Percentiles rank a stretch among this genome's conserved stretches.
These are phyloP conservation scores for Wickerhamomyces hampshirensis DNA, from an alignment of 805 yeast species.

Conservation along the genomic window DNA sequence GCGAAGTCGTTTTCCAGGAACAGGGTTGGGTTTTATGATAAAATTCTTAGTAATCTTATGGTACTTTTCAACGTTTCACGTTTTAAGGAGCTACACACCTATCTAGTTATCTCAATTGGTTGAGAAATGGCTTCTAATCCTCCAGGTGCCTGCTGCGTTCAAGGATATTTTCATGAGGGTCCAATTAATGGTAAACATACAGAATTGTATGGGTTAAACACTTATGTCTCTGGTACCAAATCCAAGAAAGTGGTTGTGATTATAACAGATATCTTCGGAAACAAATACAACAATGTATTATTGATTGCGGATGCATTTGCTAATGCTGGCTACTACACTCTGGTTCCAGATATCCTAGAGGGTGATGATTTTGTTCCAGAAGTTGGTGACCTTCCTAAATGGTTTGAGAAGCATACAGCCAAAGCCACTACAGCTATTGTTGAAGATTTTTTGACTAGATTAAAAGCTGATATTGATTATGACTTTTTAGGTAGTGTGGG, in stretches of 20 bases:
- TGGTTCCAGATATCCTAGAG: slow-evolving; percentile 67
- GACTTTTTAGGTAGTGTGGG: slow-evolving; percentile 58
- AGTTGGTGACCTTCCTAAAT: slow-evolving; percentile 28
- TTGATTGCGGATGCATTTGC: slow-evolving; percentile 69
- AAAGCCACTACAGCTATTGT: slow-evolving; percentile 43
- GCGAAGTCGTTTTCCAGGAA: too few species aligned
- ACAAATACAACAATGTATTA: slow-evolving; percentile 46
- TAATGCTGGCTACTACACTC: slow-evolving; percentile 53
- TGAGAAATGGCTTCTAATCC: slow-evolving; percentile 47
- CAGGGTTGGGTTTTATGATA: too few species aligned
- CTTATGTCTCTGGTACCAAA: slow-evolving; percentile 42
- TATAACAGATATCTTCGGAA: slow-evolving; percentile 67
- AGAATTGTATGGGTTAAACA: slow-evolving; percentile 36
- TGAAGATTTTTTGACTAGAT: slow-evolving; percentile 37
- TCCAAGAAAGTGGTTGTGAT: slow-evolving; percentile 51
- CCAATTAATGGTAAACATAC: slow-evolving; percentile 38
- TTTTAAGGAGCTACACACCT: too few species aligned
- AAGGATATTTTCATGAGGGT: slow-evolving; percentile 40
- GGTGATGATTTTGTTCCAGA: slow-evolving; percentile 36
- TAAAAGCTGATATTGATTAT: slow-evolving; percentile 42
- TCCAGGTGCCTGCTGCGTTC: slow-evolving; percentile 26
- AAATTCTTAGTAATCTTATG: too few species aligned
- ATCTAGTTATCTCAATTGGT: too few species aligned
- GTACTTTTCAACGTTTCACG: too few species aligned
- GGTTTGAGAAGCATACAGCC: slow-evolving; percentile 49